These are phyloP conservation scores for Fonsecaea multimorphosa DNA, from an alignment of 2,329 filamentous ascomycete species.

Conservation along the genomic window DNA sequence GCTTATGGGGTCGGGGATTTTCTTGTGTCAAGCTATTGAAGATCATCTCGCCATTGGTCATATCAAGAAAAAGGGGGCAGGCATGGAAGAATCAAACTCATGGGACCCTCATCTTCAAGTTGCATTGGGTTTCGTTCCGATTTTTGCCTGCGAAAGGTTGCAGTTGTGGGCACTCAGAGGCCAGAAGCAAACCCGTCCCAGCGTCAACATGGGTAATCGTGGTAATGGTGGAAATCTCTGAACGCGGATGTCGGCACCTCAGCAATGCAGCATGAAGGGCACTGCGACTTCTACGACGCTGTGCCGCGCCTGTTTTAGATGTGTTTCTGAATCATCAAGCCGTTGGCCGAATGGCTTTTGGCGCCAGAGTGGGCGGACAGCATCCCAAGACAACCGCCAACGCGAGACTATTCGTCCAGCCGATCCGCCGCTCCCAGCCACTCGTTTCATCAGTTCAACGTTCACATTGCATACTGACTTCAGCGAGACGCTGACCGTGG, in stretches of 20 bases:
- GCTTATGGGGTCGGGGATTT: slow-evolving; percentile 26
- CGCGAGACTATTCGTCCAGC: slow-evolving; percentile 27
- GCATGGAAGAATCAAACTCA: slow-evolving; percentile 13
- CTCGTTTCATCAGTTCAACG: slow-evolving; percentile 38
- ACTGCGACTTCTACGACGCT: slow-evolving; percentile 8
- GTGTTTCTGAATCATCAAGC: slow-evolving; percentile 35
- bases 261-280: slow-evolving; percentile 14
- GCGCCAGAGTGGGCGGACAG: slow-evolving; percentile 30
- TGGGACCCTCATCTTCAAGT: slow-evolving; percentile 7
- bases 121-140: slow-evolving; percentile 23
- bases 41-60: slow-evolving; percentile 24
- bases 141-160: slow-evolving; percentile 18
- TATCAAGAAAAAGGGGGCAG: slow-evolving; percentile 22
- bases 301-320: slow-evolving; percentile 39
- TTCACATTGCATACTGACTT: slow-evolving; percentile 19
- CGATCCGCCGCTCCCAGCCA: slow-evolving; percentile 35
- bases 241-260: slow-evolving; percentile 8
- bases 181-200: slow-evolving; percentile 5
- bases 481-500: slow-evolving; percentile 34
- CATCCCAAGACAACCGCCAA: slow-evolving; percentile 30
- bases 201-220: slow-evolving; percentile 12
- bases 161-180: slow-evolving; percentile 13
- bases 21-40: slow-evolving; percentile 25
- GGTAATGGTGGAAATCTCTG: not conserved
- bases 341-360: slow-evolving; percentile 26